Evolutionary conservation across 148 eudicot genomes (phyloP).

Genomic region (Rhododendron vialii): DNA sequence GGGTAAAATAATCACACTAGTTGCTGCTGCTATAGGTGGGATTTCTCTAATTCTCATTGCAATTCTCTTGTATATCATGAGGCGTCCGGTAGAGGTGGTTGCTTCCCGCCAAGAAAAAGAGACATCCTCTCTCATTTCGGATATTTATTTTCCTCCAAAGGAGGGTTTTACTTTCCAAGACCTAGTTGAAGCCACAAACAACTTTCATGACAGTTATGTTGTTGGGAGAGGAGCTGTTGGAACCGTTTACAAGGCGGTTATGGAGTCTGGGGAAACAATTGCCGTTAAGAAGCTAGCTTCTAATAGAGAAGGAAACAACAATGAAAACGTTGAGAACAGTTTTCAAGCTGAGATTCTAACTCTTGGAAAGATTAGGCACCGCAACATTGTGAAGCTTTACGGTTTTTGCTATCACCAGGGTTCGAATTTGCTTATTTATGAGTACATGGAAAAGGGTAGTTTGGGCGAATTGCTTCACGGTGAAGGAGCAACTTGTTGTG

Average conservation of each 20-base stretch:
- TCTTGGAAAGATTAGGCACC: constrained; percentile 88
- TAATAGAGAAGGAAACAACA: constrained; percentile 87
- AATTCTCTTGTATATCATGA: constrained; percentile 36
- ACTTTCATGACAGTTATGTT: constrained; percentile 63
- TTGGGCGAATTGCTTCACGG: constrained; percentile 90
- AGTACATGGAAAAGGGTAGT: constrained; percentile 91
- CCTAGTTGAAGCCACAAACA: constrained; percentile 73
- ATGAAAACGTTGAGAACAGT: constrained; percentile 49
- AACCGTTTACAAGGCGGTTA: constrained; percentile 83
- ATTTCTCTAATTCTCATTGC: constrained; percentile 72
- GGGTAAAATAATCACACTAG: constrained; percentile 53
- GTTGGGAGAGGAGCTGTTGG: constrained; percentile 92
- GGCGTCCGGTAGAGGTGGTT: constrained; percentile 54
- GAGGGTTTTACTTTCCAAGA: constrained; percentile 92
- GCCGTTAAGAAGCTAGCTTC: constrained; percentile 88
- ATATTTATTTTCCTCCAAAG: constrained; percentile 87
- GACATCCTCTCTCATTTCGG: constrained; percentile 48
- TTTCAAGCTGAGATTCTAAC: constrained; percentile 91
- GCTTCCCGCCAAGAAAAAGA: constrained; percentile 42
- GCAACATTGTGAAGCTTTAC: constrained; percentile 85
- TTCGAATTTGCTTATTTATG: constrained; percentile 81
- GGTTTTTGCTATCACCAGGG: constrained; percentile 92
- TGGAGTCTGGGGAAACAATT: constrained; percentile 58
- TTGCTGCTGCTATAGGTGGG: constrained; percentile 65
- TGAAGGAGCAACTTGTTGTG: constrained; percentile 19